Percentiles rank a stretch among this genome's conserved stretches.
phyloP scores from a whole-genome alignment of 495 filamentous ascomycete genomes.

The Neurospora discreta region DNA sequence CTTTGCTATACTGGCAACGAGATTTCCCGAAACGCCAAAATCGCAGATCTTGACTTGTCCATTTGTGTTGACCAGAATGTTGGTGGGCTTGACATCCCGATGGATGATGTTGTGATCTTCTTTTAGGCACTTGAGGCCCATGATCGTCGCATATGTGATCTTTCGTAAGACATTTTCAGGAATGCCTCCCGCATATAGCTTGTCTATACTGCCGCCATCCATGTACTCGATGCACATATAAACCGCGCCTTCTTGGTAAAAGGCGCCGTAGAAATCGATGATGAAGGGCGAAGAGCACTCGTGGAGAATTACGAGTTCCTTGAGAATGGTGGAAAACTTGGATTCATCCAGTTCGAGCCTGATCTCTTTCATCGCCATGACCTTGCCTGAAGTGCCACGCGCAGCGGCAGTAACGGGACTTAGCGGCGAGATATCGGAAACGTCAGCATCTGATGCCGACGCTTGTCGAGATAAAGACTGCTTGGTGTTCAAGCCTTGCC shows the following conservation, averaged over 20 bases:
- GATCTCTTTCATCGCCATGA: slow-evolving; percentile 99
- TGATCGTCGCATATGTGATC: slow-evolving; percentile 79
- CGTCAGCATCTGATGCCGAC: slow-evolving; percentile 20
- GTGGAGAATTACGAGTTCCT: slow-evolving; percentile 94
- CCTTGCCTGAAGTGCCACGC: slow-evolving; percentile 45
- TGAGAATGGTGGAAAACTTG: slow-evolving; percentile 95
- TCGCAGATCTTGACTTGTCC: slow-evolving; percentile 98
- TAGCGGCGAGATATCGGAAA: slow-evolving; percentile 8
- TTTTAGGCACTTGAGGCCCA: slow-evolving; percentile 86
- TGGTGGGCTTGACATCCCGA: slow-evolving; percentile 96
- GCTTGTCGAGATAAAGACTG: slow-evolving; percentile 25
- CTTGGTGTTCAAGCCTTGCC: slow-evolving; percentile 60
- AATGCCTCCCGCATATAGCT: slow-evolving; percentile 86
- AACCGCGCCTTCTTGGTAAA: slow-evolving; percentile 97
- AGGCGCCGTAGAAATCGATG: slow-evolving; percentile 96
- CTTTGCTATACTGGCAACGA: slow-evolving; percentile 95
- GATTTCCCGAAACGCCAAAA: slow-evolving; percentile 93
- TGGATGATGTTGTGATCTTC: slow-evolving; percentile 99
- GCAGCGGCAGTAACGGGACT: slow-evolving; percentile 9
- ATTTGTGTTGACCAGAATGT: slow-evolving; percentile 80
- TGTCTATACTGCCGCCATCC: slow-evolving; percentile 98
- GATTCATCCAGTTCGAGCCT: slow-evolving; percentile 92
- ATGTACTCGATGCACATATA: slow-evolving; percentile 99
- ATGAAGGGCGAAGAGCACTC: slow-evolving; percentile 92
- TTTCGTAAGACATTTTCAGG: slow-evolving; percentile 84